These are phyloP conservation scores for Cenchrus americanus DNA, from an alignment of 176 grass and related monocot species.

Conservation along the genomic window DNA sequence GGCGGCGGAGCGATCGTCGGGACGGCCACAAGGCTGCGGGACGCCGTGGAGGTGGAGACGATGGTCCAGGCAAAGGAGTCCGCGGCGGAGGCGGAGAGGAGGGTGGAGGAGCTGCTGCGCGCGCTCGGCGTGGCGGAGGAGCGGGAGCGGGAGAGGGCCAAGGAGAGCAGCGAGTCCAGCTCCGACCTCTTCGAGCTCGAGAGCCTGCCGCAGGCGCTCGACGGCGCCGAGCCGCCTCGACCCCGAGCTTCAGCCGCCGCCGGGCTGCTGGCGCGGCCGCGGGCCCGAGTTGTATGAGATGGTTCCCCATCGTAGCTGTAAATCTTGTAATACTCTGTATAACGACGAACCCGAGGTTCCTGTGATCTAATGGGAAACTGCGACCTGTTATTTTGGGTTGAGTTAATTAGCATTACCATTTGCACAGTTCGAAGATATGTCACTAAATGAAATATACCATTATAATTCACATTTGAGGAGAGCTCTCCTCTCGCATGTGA, in stretches of 20 bases:
- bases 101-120: conserved; percentile 62
- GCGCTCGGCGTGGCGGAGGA: conserved; percentile 51
- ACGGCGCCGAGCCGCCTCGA: neutral
- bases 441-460: too few species aligned
- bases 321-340: neutral
- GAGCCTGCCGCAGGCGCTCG: conserved; percentile 19
- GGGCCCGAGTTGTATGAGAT: conserved; percentile 21
- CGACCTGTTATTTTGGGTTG: neutral
- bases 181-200: conserved; percentile 90
- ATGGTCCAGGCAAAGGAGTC: conserved; percentile 16
- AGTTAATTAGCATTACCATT: neutral
- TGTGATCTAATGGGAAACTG: neutral
- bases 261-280: conserved; percentile 4
- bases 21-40: conserved; percentile 28
- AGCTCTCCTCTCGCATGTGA: too few species aligned
- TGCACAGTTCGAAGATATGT: too few species aligned
- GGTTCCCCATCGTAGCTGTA: neutral
- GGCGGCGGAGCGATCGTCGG: conserved; percentile 1
- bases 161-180: conserved; percentile 73
- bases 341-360: neutral
- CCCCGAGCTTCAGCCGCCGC: neutral
- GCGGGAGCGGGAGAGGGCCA: conserved; percentile 53
- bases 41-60: conserved; percentile 10
- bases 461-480: too few species aligned
- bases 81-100: conserved; percentile 36